Evolutionary conservation across 1,284 basidiomycete genomes (phyloP), one percentile per base, ranked within the genome.

Genomic region (Lentinus polychrous): DNA sequence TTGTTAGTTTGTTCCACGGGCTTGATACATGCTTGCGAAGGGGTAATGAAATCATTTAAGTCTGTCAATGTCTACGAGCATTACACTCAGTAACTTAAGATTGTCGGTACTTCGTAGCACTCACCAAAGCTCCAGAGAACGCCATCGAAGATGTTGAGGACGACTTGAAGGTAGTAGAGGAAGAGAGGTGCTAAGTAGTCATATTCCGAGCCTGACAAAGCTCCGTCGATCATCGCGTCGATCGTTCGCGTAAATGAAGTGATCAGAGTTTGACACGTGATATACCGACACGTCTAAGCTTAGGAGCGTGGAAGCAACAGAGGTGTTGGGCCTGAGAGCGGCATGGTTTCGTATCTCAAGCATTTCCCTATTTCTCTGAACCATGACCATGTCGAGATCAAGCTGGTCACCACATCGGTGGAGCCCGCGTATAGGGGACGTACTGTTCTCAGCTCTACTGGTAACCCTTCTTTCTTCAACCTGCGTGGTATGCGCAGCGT

Each of bases 1-100:
- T 55, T 63, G 54, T 82, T 79, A 7, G 71, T 67, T 62, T 86
- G 80, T 60, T 86, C 78, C 18, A 98, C 92, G 2, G 96, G 95
- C 62, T 98, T 98, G 68, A 99, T 98, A 68, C 96, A 99, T 37
- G 90, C 88, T 71, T 98, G 95, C 1, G 94, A 91, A 2, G 96
- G 96, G 0, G 93, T 92, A 43, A 99, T 90, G 66, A 95, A 99
- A 71, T 99, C 96, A 67, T 98, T 98, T 40, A 99, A 79, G 66
- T 99, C 95, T 15, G 92, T 94, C 33, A 96, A 70, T 8, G 87
- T 91, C 89, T 91, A 59, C 20, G 8, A 12, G 37, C 45, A 18
- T n/a, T 42, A 34, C 47, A 23, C 35, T 39, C 46, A 43, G 33
- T 27, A 8, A 37, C 24, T 15, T 42, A 32, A 42, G 18, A 52